Evolutionary conservation across 805 yeast species (phyloP).

Genomic region (Cyberlindnera veronae): DNA sequence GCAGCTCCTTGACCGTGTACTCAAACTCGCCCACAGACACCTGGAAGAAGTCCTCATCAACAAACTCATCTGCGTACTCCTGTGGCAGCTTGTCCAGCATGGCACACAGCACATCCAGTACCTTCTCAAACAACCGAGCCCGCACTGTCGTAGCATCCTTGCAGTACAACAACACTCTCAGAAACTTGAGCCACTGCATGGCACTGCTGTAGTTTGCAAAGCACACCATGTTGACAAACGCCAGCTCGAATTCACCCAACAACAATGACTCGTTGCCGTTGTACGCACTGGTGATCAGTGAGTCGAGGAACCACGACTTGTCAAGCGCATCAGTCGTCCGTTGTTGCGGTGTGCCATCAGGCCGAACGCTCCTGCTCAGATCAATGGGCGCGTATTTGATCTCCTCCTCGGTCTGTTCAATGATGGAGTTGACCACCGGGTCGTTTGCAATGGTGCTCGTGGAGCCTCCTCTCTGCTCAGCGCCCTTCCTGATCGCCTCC

Average conservation of each 20-base stretch:
- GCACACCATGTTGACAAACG: constrained; percentile 45
- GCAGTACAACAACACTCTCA: constrained; percentile 41
- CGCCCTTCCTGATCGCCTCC: constrained; percentile 34
- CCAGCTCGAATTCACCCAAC: constrained; percentile 52
- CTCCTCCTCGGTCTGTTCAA: constrained; percentile 33
- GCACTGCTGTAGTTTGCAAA: constrained; percentile 63
- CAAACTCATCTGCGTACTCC: constrained; percentile 40
- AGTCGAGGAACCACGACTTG: constrained; percentile 54
- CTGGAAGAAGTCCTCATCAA: constrained; percentile 20
- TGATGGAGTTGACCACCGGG: constrained; percentile 30
- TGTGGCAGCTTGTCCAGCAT: constrained; percentile 42
- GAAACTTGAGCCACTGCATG: constrained; percentile 57
- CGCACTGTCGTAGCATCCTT: constrained; percentile 27
- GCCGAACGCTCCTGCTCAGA: constrained; percentile 35
- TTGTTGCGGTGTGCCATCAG: constrained; percentile 35
- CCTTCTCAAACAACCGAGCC: constrained; percentile 27
- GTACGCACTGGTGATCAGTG: constrained; percentile 28
- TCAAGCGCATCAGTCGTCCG: constrained; percentile 54
- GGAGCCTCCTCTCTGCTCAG: constrained; percentile 21
- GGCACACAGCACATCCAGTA: constrained; percentile 30
- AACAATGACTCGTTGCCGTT: constrained; percentile 30
- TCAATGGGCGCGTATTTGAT: constrained; percentile 42
- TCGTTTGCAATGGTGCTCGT: constrained; percentile 29
- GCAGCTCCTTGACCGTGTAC: constrained; percentile 25
- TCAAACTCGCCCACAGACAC: constrained; percentile 22